Conservation (phyloP, 805 yeast genomes). For the Wickerhamomyces chambardii region DNA sequence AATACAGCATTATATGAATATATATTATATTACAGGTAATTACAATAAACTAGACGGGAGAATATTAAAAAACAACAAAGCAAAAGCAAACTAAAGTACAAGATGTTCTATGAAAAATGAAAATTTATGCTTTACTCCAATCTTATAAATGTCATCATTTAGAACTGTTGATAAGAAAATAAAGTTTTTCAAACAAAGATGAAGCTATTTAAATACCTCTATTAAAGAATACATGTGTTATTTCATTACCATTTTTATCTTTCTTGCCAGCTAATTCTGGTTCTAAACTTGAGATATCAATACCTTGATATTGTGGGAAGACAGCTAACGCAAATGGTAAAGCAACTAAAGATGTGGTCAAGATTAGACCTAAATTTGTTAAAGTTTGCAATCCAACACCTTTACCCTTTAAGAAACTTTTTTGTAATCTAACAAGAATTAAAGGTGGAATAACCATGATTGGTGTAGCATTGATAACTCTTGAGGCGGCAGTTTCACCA, state of each 20-base stretch:
- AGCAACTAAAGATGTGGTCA: conserved; percentile 76
- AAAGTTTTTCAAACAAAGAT: too few relatives aligned
- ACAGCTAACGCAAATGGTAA: conserved; percentile 93
- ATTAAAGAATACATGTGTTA: conserved; percentile 70
- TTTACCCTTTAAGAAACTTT: conserved; percentile 57
- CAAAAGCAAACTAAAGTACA: too few relatives aligned
- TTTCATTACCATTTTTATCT: conserved; percentile 48
- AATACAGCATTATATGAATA: too few relatives aligned
- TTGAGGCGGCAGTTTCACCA: conserved; percentile 91
- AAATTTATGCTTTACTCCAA: too few relatives aligned
- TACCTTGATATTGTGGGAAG: conserved; percentile 80
- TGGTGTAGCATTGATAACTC: conserved; percentile 96
- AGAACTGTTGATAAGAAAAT: too few relatives aligned
- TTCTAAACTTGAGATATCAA: conserved; percentile 57
- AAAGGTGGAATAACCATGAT: conserved; percentile 96
- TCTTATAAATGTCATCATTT: too few relatives aligned
- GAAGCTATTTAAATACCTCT: conserved; percentile 67
- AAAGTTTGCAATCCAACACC: conserved; percentile 54
- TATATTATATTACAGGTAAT: too few relatives aligned
- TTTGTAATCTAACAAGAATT: conserved; percentile 69
- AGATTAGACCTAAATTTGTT: conserved; percentile 80
- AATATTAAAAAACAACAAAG: too few relatives aligned
- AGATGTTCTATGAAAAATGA: too few relatives aligned
- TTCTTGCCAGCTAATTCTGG: conserved; percentile 48
- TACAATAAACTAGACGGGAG: too few relatives aligned